Conservation (phyloP, 441 rosid genomes). For the Brassica balearica region DNA sequence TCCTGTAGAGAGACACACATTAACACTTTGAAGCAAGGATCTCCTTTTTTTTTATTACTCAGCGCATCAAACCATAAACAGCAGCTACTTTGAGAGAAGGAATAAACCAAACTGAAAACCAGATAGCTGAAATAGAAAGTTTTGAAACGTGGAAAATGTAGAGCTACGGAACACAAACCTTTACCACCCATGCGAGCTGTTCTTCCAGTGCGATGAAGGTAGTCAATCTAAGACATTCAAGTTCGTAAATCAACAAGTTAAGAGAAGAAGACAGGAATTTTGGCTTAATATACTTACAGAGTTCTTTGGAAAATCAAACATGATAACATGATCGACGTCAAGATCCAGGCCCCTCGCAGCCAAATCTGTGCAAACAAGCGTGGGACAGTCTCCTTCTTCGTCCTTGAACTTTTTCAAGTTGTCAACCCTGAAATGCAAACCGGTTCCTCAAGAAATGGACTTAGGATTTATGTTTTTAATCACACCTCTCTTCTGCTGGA, state of each 20-base stretch:
- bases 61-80: neutral
- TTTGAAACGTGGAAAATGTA: no score
- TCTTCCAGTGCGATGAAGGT: constrained; percentile 95
- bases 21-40: neutral
- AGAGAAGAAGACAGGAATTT: neutral
- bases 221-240: constrained; percentile 66
- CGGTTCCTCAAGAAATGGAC: neutral
- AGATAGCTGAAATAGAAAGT: no score
- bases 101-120: constrained; percentile 10
- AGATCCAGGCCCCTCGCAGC: constrained; percentile 95
- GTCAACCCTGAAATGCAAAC: constrained; percentile 59
- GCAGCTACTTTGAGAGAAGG: neutral
- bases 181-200: constrained; percentile 98
- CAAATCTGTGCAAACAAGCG: constrained; percentile 92
- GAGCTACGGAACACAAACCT: constrained; percentile 52
- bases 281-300: constrained; percentile 60
- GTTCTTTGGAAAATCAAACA: constrained; percentile 91
- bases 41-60: neutral
- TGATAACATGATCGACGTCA: constrained; percentile 88
- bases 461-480: constrained; percentile 5
- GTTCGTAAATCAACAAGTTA: constrained; percentile 18
- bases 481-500: constrained; percentile 90
- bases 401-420: constrained; percentile 86
- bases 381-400: constrained; percentile 88
- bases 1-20: constrained; percentile 51